These are phyloP conservation scores for Microbotryomycetes sp. DNA, from an alignment of 1,284 basidiomycete species.

Conservation along the genomic window DNA sequence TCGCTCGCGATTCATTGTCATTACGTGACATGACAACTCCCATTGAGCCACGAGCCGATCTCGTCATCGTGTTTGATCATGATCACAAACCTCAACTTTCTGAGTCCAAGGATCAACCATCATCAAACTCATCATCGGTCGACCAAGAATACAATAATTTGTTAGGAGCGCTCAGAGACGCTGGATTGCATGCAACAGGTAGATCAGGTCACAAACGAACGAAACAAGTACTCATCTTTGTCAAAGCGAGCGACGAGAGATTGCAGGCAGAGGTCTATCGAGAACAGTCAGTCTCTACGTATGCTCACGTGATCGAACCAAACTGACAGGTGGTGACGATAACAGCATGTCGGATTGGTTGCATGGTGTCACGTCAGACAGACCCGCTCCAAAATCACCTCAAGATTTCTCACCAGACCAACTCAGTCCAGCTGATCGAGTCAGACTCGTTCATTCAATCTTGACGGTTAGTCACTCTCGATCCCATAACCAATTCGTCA, in stretches of 20 bases:
- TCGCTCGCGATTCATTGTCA: background rate
- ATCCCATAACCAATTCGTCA: background rate
- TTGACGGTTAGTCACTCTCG: conserved; percentile 50
- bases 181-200: conserved; percentile 62
- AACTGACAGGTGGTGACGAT: conserved; percentile 6
- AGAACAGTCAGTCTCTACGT: conserved; percentile 57
- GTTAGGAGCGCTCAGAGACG: conserved; percentile 55
- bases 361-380: conserved; percentile 50
- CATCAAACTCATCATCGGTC: background rate
- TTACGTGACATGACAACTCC: background rate
- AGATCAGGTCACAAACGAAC: conserved; percentile 60
- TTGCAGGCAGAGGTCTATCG: conserved; percentile 60
- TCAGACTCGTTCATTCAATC: conserved; percentile 71
- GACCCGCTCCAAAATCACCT: conserved; percentile 48
- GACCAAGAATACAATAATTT: conserved; percentile 57
- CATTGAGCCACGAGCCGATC: conserved; percentile 18
- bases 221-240: conserved; percentile 71
- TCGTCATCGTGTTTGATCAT: conserved; percentile 20
- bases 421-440: conserved; percentile 61
- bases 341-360: conserved; percentile 58
- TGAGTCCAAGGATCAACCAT: background rate
- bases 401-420: conserved; percentile 47
- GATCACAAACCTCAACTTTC: conserved; percentile 5
- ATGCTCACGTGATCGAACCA: conserved; percentile 13
- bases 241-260: conserved; percentile 61